Evolutionary conservation across 768 basidiomycete genomes (phyloP), one percentile per base, ranked within the genome.

Genomic region (Mycena alexandri): DNA sequence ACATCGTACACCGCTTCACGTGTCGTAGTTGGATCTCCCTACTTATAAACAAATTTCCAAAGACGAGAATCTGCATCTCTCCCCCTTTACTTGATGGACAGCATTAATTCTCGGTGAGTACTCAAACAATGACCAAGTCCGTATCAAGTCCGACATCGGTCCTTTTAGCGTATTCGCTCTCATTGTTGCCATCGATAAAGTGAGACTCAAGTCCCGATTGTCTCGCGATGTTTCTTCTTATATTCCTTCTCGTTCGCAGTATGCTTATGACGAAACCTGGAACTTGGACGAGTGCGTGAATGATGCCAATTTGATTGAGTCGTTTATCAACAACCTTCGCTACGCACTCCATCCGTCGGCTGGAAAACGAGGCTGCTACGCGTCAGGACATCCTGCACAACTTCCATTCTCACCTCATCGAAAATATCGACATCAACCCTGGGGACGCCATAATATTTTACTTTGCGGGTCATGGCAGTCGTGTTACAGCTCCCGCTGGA

Each of bases 1-100:
- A 19, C 34, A 41, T 54, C 7, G 5, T 8, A 51, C 50, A 33
- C 50, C 41, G 34, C 34, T 54, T 54, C 53, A 54, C 53, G 53
- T 33, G 14, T 52, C 25, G 22, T 24, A 19, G 50, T 29, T 13
- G 22, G 50, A 52, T 41, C 5, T 36, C 36, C 11, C 33, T 54
- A 54, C 53, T 54, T 54, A 54, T 54, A 54, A 38, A 22, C 34
- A 54, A 54, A 38, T 54, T 11, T 54, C 34, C 29, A n/a, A 21
- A 19, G 53, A 54, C 53, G 16, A 38, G 33, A 38, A 54, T 41
- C 53, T 54, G 21, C 51, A 53, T 53, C 51, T 34, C 34, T 54
- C n/a, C 36, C 36, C 5, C 36, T 2, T 54, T 38, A 54, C 53
- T 41, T n/a, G 53, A 54, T 54, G 36, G 53, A 41, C 41, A 22